These are phyloP conservation scores for Mycosarcoma maydis DNA, from an alignment of 1,284 basidiomycete genomes.

Conservation along the genomic window DNA sequence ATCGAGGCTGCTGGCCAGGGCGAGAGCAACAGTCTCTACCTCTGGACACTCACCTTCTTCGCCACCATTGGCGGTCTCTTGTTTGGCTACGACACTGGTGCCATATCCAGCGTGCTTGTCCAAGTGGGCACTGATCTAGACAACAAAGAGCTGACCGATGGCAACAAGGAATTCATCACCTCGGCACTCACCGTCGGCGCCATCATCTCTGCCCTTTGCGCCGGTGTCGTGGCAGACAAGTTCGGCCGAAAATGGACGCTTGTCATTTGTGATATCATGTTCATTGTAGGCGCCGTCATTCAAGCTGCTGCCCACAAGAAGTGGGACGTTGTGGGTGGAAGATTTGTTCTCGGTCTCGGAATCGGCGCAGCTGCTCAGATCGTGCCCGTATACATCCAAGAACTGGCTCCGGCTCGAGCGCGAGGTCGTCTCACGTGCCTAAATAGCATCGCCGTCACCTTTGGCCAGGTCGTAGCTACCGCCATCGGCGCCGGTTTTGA, in stretches of 20 bases:
- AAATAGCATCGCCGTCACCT: conserved; percentile 67
- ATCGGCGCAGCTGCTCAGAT: conserved; percentile 66
- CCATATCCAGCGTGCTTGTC: conserved; percentile 36
- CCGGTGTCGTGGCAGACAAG: conserved; percentile 64
- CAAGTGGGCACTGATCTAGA: conserved; percentile 43
- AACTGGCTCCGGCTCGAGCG: conserved; percentile 67
- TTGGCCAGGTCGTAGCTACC: conserved; percentile 68
- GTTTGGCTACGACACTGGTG: conserved; percentile 53
- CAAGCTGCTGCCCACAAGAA: conserved; percentile 66
- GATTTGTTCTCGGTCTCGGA: conserved; percentile 68
- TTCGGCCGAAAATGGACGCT: conserved; percentile 68
- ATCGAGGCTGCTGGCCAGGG: conserved; percentile 52
- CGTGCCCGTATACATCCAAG: conserved; percentile 68
- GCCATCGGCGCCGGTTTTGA: conserved; percentile 60
- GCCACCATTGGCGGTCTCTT: conserved; percentile 42
- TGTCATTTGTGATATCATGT: conserved; percentile 56
- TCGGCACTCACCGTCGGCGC: conserved; percentile 49
- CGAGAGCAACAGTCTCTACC: conserved; percentile 39
- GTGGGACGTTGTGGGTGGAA: conserved; percentile 66
- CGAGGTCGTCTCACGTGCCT: conserved; percentile 68
- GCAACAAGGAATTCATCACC: conserved; percentile 52
- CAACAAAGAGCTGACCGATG: conserved; percentile 26
- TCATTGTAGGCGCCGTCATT: conserved; percentile 66
- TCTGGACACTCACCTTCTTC: conserved; percentile 48
- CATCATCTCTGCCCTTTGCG: conserved; percentile 61